phyloP scores from a whole-genome alignment of 768 basidiomycete genomes.

The Rhodotorula toruloides region DNA sequence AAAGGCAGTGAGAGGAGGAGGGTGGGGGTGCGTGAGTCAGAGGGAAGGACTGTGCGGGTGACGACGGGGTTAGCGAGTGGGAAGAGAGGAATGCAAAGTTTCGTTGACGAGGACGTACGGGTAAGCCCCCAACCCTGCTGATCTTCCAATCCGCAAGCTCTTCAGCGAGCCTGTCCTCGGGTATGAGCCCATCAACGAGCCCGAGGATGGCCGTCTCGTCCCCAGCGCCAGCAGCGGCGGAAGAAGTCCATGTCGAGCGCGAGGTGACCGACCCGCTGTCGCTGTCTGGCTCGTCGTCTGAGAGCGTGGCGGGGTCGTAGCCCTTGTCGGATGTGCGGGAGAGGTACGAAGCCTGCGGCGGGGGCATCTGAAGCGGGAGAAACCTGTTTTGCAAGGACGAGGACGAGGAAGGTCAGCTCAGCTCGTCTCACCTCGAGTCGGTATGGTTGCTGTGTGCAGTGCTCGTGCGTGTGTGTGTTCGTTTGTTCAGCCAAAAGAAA shows the following conservation, averaged over 20 bases:
- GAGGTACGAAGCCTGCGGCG: conserved; percentile 16
- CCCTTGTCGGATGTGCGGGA: not conserved
- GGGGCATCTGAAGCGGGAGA: conserved; percentile 1
- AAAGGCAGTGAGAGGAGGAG: conserved; percentile 53
- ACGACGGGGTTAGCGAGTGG: not conserved
- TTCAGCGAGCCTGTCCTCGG: not conserved
- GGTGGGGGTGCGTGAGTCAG: not conserved
- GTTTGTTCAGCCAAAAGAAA: conserved; percentile 4
- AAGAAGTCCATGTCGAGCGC: conserved; percentile 23
- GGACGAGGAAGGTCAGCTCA: not conserved
- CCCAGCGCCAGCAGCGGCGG: not conserved
- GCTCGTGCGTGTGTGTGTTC: not conserved
- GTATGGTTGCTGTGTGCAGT: not conserved
- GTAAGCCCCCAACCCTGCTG: conserved; percentile 28
- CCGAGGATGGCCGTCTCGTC: conserved; percentile 32
- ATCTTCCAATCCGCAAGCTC: conserved; percentile 21
- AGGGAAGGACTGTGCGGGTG: conserved; percentile 27
- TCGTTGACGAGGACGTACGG: conserved; percentile 15
- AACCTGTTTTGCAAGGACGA: not conserved
- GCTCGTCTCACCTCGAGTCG: not conserved
- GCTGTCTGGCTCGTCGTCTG: conserved; percentile 36
- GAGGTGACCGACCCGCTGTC: not conserved
- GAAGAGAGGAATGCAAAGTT: not conserved
- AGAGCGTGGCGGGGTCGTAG: conserved; percentile 29
- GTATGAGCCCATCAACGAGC: conserved; percentile 24